Conservation (phyloP, 2,329 filamentous ascomycete genomes). For the Mariannaea sp. region DNA sequence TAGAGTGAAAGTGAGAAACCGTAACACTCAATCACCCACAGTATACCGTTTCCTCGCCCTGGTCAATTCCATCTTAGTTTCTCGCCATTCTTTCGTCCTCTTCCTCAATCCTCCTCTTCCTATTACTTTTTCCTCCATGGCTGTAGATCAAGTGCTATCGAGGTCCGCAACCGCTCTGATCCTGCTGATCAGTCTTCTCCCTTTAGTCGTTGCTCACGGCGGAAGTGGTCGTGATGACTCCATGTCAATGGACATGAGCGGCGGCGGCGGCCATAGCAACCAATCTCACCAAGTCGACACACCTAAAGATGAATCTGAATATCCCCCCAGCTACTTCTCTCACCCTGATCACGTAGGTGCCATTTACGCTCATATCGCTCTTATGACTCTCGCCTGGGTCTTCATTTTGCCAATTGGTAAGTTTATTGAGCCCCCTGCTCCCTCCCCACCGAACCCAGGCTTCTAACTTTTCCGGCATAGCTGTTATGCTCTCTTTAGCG, state of each 20-base stretch:
- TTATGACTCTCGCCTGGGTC: constrained; percentile 75
- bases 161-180: constrained; percentile 7
- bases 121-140: background rate
- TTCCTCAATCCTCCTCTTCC: background rate
- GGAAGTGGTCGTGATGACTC: constrained; percentile 21
- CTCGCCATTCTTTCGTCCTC: background rate
- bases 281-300: constrained; percentile 27
- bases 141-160: background rate
- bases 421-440: constrained; percentile 36
- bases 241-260: constrained; percentile 3
- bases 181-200: constrained; percentile 20
- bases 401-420: constrained; percentile 73
- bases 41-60: too few relatives aligned
- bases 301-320: constrained; percentile 38
- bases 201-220: constrained; percentile 30
- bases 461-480: constrained; percentile 49
- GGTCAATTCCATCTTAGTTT: too few relatives aligned
- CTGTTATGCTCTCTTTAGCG: constrained; percentile 83
- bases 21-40: background rate
- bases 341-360: constrained; percentile 56
- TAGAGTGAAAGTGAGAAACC: too few relatives aligned
- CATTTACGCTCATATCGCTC: constrained; percentile 71
- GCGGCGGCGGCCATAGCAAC: constrained; percentile 13
- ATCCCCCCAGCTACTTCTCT: constrained; percentile 63
- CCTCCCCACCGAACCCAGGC: background rate